A percentile compares a stretch with the other conserved stretches of the same genome.
Conservation (phyloP, 2,329 filamentous ascomycete genomes). For the Aspergillus eucalypticola region DNA sequence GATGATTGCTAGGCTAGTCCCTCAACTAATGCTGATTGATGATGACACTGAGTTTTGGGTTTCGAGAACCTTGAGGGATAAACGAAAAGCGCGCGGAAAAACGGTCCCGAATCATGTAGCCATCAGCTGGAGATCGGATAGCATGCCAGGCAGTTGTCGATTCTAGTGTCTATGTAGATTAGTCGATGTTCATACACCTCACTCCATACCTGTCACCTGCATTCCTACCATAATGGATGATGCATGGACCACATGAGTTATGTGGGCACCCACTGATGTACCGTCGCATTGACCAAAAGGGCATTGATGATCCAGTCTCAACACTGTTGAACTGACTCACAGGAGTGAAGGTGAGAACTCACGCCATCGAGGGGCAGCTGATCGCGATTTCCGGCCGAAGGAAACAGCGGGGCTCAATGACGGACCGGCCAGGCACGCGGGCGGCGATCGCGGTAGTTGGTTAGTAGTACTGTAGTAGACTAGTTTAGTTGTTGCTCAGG, state of each 20-base stretch:
- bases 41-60: neutral
- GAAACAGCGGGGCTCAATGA: slow-evolving; percentile 6
- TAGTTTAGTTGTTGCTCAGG: slow-evolving; percentile 1
- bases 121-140: neutral
- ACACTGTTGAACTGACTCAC: slow-evolving; percentile 1
- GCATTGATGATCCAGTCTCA: neutral
- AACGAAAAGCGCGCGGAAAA: slow-evolving; percentile 9
- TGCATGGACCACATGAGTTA: neutral
- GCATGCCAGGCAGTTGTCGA: slow-evolving; percentile 6
- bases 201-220: neutral
- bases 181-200: neutral
- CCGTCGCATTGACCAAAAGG: neutral
- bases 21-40: neutral
- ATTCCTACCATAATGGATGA: neutral
- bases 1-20: neutral
- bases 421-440: slow-evolving; percentile 6
- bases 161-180: neutral
- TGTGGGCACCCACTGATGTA: neutral
- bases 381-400: slow-evolving; percentile 17
- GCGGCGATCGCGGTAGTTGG: slow-evolving; percentile 11
- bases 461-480: too few relatives aligned
- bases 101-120: slow-evolving; percentile 5
- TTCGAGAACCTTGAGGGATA: slow-evolving; percentile 3
- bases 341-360: slow-evolving; percentile 6
- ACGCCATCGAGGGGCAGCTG: slow-evolving; percentile 18